phyloP scores from a whole-genome alignment of 192 early-diverging fungal species.

The Jimgerdemannia lactiflua region DNA sequence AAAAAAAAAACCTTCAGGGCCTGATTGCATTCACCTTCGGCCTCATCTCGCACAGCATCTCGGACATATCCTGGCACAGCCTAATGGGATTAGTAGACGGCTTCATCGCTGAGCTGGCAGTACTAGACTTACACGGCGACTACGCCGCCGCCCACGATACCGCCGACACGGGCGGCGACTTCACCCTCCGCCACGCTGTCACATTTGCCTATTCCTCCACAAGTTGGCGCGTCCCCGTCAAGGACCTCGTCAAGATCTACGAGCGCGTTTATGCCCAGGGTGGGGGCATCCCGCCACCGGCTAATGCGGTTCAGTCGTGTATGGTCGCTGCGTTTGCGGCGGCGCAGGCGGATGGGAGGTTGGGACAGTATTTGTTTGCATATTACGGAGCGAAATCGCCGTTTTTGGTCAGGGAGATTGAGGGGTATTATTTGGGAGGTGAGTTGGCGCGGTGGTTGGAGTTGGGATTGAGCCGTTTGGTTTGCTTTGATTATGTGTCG shows the following conservation, averaged over 20 bases:
- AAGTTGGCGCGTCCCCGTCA: constrained; percentile 60
- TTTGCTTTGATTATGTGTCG: constrained; percentile 34
- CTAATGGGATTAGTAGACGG: constrained; percentile 49
- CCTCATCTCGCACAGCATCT: constrained; percentile 63
- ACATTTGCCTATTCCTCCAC: constrained; percentile 16
- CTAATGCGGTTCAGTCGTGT: constrained; percentile 43
- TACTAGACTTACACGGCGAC: constrained; percentile 45
- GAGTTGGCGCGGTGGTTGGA: no score
- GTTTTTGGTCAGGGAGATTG: constrained; percentile 70
- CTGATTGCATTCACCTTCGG: constrained; percentile 66
- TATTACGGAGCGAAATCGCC: constrained; percentile 62
- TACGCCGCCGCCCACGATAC: constrained; percentile 46
- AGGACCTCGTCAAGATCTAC: constrained; percentile 66
- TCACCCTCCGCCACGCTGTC: constrained; percentile 47
- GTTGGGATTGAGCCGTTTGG: constrained; percentile 22
- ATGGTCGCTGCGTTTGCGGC: constrained; percentile 59
- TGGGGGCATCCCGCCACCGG: constrained; percentile 10
- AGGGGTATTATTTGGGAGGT: constrained; percentile 74
- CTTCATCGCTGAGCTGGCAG: constrained; percentile 54
- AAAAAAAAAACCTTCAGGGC: constrained; percentile 22
- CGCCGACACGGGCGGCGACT: constrained; percentile 68
- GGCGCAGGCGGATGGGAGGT: constrained; percentile 47
- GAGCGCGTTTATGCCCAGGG: constrained; percentile 37
- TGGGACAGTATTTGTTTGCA: constrained; percentile 56
- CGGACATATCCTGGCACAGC: constrained; percentile 69